These are phyloP conservation scores for Tylopilus intermedius DNA, from an alignment of 768 basidiomycete genomes.

Conservation along the genomic window DNA sequence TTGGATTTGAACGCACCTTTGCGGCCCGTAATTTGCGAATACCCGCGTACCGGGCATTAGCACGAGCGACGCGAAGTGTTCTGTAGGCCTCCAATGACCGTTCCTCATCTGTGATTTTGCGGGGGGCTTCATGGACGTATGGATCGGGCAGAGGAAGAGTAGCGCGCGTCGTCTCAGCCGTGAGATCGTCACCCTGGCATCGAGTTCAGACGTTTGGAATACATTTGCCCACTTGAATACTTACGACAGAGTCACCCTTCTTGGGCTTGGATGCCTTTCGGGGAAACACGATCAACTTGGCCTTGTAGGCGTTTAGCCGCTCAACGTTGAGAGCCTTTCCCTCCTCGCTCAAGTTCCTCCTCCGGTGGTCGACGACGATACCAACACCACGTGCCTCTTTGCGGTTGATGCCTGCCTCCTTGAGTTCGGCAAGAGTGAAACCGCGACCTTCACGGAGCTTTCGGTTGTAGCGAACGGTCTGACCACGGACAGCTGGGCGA, in stretches of 20 bases:
- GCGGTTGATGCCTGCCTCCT: conserved; percentile 89
- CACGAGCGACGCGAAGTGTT: conserved; percentile 81
- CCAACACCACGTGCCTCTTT: conserved; percentile 93
- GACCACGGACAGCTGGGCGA: conserved; percentile 94
- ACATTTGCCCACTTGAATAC: conserved; percentile 26
- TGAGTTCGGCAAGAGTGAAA: conserved; percentile 91
- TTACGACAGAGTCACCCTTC: conserved; percentile 87
- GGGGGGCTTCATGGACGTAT: conserved; percentile 74
- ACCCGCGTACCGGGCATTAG: conserved; percentile 81
- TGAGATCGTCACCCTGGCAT: conserved; percentile 74
- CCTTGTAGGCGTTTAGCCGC: conserved; percentile 90
- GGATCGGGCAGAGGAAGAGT: conserved; percentile 62
- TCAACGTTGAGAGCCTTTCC: conserved; percentile 94
- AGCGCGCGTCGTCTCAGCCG: conserved; percentile 66
- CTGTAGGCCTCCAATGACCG: conserved; percentile 84
- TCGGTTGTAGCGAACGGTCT: conserved; percentile 97
- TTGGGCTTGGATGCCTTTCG: conserved; percentile 92
- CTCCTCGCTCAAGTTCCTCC: conserved; percentile 95
- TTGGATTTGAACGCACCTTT: conserved; percentile 54
- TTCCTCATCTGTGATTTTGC: conserved; percentile 90
- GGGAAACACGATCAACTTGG: conserved; percentile 92
- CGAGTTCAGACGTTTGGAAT: conserved; percentile 5
- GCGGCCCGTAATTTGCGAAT: conserved; percentile 78
- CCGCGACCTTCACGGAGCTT: conserved; percentile 96
- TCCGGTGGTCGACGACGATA: conserved; percentile 94